Evolutionary conservation across 768 basidiomycete genomes (phyloP).

Genomic region (Tephrocybe sp.): DNA sequence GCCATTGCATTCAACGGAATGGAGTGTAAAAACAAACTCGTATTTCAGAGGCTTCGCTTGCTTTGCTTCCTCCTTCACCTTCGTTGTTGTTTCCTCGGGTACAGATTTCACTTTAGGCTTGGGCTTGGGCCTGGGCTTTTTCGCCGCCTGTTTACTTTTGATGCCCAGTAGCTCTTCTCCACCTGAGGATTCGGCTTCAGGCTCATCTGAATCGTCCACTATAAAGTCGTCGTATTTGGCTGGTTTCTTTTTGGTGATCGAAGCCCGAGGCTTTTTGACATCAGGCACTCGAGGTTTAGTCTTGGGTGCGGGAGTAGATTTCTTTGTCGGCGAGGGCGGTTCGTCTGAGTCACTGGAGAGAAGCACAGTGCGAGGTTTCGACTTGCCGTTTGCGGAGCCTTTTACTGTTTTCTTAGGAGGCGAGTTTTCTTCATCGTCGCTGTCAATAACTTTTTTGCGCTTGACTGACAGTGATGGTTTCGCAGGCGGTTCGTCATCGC

Average conservation of each 20-base stretch:
- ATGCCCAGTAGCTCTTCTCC: conserved; percentile 14
- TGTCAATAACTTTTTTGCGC: conserved; percentile 35
- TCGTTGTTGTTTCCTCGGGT: not conserved
- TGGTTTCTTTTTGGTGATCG: conserved; percentile 19
- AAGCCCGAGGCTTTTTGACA: conserved; percentile 15
- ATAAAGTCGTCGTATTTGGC: conserved; percentile 28
- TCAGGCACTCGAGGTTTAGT: conserved; percentile 20
- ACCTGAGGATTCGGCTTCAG: conserved; percentile 14
- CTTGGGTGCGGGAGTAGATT: conserved; percentile 10
- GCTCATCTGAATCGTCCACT: conserved; percentile 15
- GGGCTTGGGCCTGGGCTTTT: conserved; percentile 16
- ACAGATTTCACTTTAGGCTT: conserved; percentile 11
- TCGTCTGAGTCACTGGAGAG: conserved; percentile 18
- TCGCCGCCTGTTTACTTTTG: conserved; percentile 11
- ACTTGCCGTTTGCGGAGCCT: too few species aligned
- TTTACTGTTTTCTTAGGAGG: too few species aligned
- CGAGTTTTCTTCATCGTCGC: conserved; percentile 27
- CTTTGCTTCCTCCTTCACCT: conserved; percentile 14
- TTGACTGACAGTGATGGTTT: conserved; percentile 19
- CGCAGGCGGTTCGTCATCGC: conserved; percentile 21
- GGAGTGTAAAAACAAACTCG: too few species aligned
- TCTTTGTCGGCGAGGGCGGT: conserved; percentile 41
- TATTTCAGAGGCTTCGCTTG: conserved; percentile 12
- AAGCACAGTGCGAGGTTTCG: conserved; percentile 12
- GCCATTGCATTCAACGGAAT: too few species aligned